Conservation (phyloP, 257 asterid genomes). For the Hygrophila difformis region DNA sequence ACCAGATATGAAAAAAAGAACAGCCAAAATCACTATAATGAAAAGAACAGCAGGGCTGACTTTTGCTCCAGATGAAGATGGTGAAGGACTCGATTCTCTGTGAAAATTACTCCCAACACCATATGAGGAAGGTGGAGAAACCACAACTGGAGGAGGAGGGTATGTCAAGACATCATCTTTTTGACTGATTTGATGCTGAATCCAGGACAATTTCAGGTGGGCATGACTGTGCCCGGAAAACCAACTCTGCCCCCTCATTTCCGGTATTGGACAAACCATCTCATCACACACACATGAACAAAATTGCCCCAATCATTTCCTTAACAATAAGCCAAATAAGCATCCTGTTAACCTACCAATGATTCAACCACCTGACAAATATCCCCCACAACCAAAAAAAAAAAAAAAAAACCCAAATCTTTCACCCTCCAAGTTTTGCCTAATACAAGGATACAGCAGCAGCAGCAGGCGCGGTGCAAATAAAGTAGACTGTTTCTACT, state of each 20-base stretch:
- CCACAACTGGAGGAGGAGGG: slow-evolving; percentile 38
- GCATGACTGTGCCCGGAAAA: slow-evolving; percentile 27
- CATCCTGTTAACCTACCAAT: slow-evolving; percentile 1
- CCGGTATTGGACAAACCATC: slow-evolving; percentile 22
- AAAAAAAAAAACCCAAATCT: not conserved
- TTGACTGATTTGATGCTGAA: slow-evolving; percentile 25
- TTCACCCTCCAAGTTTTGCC: slow-evolving; percentile 10
- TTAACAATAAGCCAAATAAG: slow-evolving; percentile 9
- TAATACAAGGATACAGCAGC: slow-evolving; percentile 13
- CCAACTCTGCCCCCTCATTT: slow-evolving; percentile 34
- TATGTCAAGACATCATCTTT: slow-evolving; percentile 24
- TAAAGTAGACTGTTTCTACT: slow-evolving; percentile 19
- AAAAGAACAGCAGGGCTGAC: slow-evolving; percentile 86
- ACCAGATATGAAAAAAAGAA: slow-evolving; percentile 86
- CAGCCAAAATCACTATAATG: slow-evolving; percentile 70
- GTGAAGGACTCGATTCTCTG: slow-evolving; percentile 26
- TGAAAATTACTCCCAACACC: slow-evolving; percentile 20
- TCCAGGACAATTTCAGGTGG: slow-evolving; percentile 47
- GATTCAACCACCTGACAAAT: slow-evolving; percentile 9
- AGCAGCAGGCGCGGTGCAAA: slow-evolving; percentile 14
- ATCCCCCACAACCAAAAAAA: slow-evolving; percentile 9
- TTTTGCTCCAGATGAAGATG: slow-evolving; percentile 45
- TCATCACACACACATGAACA: slow-evolving; percentile 19
- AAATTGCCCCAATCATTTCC: slow-evolving; percentile 15
- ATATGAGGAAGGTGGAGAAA: slow-evolving; percentile 30